A percentile compares a stretch with the other conserved stretches of the same genome.
These are phyloP conservation scores for Clarireedia homoeocarpa DNA, from an alignment of 2,329 filamentous ascomycete species.

Conservation along the genomic window DNA sequence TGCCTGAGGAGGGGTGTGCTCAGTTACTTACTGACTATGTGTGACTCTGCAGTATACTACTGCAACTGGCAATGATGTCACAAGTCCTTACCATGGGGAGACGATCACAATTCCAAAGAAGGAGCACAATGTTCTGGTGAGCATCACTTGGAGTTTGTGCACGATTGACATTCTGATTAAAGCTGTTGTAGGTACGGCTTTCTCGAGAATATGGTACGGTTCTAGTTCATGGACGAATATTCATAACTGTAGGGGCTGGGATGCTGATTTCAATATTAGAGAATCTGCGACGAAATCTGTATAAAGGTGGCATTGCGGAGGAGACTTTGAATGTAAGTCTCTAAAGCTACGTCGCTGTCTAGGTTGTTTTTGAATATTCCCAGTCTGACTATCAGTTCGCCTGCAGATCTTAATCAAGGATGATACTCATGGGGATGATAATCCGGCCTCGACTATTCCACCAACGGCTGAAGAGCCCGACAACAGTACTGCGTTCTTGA, in stretches of 20 bases:
- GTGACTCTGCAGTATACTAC: constrained; percentile 31
- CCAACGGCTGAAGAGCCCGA: constrained; percentile 5
- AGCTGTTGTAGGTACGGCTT: constrained; percentile 19
- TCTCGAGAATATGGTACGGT: constrained; percentile 48
- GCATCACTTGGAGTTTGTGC: constrained; percentile 14
- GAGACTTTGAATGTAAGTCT: constrained; percentile 34
- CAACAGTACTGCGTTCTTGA: constrained; percentile 14
- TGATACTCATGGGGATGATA: constrained; percentile 13
- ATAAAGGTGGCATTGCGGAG: constrained; percentile 40
- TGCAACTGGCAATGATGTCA: constrained; percentile 28
- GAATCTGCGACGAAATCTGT: constrained; percentile 40
- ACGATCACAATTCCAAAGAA: constrained; percentile 48
- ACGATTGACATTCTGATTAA: constrained; percentile 1
- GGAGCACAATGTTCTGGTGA: constrained; percentile 54
- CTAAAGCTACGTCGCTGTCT: neutral
- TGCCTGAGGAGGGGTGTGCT: neutral
- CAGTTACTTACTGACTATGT: constrained; percentile 4
- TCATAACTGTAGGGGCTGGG: neutral
- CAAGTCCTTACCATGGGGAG: constrained; percentile 27
- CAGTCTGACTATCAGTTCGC: constrained; percentile 11
- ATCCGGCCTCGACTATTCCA: constrained; percentile 10
- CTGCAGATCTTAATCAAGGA: constrained; percentile 24
- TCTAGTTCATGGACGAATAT: neutral
- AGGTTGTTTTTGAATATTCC: neutral
- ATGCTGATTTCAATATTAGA: constrained; percentile 16